A percentile compares a stretch with the other conserved stretches of the same genome.
Evolutionary conservation across 495 filamentous ascomycete species (phyloP).

Genomic region (Penicillium goetzii): DNA sequence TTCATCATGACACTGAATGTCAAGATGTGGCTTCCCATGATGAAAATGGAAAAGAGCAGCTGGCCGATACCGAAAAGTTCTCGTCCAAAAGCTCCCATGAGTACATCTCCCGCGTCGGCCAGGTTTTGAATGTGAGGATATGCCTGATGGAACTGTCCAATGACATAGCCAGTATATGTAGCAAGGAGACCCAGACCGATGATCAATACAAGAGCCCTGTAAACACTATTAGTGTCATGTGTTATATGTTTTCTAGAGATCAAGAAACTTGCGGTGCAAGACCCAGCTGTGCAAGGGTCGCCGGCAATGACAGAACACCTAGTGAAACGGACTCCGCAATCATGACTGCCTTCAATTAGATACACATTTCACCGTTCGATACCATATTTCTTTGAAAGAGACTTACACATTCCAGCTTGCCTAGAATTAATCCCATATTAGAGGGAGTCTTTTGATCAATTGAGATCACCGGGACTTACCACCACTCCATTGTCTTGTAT

Average conservation of each 20-base stretch:
- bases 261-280: background rate
- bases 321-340: background rate
- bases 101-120: constrained; percentile 58
- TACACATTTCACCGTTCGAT: background rate
- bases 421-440: background rate
- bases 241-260: background rate
- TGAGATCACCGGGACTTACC: background rate
- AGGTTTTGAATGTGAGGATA: background rate
- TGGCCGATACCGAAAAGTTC: constrained; percentile 66
- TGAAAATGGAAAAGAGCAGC: constrained; percentile 69
- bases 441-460: background rate
- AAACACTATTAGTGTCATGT: background rate
- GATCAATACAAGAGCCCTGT: background rate
- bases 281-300: background rate
- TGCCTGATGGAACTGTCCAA: background rate
- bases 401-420: background rate
- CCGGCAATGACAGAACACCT: background rate
- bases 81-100: constrained; percentile 65
- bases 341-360: background rate
- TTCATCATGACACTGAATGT: constrained; percentile 71
- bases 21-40: constrained; percentile 73
- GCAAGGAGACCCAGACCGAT: background rate
- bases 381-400: background rate
- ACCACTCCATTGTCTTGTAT: background rate
- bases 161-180: background rate